Conservation (phyloP, 2,329 filamentous ascomycete species). For the Calonectria montana region DNA sequence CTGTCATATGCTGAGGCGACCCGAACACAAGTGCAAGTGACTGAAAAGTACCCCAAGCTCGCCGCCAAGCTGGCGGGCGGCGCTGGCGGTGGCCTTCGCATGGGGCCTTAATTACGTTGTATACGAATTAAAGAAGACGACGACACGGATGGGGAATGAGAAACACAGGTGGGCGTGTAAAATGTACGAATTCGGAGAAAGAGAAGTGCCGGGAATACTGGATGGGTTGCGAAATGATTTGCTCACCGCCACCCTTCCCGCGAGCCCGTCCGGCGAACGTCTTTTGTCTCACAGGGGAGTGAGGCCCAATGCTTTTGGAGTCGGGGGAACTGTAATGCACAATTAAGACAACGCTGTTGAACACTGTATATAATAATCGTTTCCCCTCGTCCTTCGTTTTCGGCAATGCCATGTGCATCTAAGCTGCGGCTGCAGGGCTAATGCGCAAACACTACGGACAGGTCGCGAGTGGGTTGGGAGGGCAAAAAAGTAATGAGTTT, state of each 20-base stretch:
- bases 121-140: conserved; percentile 36
- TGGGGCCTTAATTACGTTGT: conserved; percentile 46
- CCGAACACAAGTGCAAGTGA: conserved; percentile 92
- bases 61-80: conserved; percentile 71
- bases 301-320: conserved; percentile 41
- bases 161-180: conserved; percentile 35
- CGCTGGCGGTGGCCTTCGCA: conserved; percentile 50
- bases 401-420: conserved; percentile 20
- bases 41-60: conserved; percentile 86
- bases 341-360: conserved; percentile 39
- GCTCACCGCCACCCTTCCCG: conserved; percentile 11
- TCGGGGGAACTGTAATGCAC: conserved; percentile 44
- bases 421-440: conserved; percentile 25
- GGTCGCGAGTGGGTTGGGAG: conserved; percentile 20
- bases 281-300: conserved; percentile 37
- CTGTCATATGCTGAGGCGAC: conserved; percentile 97
- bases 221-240: conserved; percentile 24
- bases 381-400: conserved; percentile 37
- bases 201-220: conserved; percentile 20
- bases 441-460: conserved; percentile 31
- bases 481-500: conserved; percentile 12
- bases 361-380: conserved; percentile 46
- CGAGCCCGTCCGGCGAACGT: conserved; percentile 29
- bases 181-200: conserved; percentile 42
- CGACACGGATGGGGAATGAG: conserved; percentile 19